These are phyloP conservation scores for Clavulina sp. DNA, from an alignment of 768 basidiomycete genomes.

Conservation along the genomic window DNA sequence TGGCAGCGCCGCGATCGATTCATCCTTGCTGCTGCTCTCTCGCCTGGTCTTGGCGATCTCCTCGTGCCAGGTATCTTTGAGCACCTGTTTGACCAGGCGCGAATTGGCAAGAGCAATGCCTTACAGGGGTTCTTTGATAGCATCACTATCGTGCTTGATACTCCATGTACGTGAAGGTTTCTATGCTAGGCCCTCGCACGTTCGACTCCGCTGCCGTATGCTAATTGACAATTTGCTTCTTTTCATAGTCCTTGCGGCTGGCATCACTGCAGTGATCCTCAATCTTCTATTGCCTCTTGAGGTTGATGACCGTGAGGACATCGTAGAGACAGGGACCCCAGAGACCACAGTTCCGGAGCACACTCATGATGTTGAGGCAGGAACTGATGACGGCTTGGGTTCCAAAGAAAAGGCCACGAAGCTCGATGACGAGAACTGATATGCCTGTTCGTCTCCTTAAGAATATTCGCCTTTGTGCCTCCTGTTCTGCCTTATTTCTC, in stretches of 20 bases:
- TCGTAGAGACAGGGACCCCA: too few relatives aligned
- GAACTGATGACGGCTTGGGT: too few relatives aligned
- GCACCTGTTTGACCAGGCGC: conserved; percentile 38
- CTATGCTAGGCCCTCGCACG: not conserved
- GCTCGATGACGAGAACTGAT: too few relatives aligned
- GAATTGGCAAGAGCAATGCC: conserved; percentile 30
- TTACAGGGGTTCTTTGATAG: conserved; percentile 55
- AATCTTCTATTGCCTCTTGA: conserved; percentile 37
- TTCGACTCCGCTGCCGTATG: not conserved
- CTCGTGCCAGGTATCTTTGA: conserved; percentile 48
- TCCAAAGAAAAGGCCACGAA: too few relatives aligned
- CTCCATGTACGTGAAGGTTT: conserved; percentile 44
- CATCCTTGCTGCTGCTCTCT: conserved; percentile 17
- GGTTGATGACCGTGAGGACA: too few relatives aligned
- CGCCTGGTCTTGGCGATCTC: conserved; percentile 25
- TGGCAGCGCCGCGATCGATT: conserved; percentile 32
- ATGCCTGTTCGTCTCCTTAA: too few relatives aligned
- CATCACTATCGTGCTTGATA: conserved; percentile 63
- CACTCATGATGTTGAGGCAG: too few relatives aligned
- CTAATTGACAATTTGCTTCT: not conserved
- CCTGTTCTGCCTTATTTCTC: too few relatives aligned
- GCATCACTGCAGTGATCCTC: conserved; percentile 38
- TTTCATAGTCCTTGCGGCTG: conserved; percentile 34
- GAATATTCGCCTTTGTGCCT: too few relatives aligned
- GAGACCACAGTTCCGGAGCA: too few relatives aligned